Conservation (phyloP, 2,329 filamentous ascomycete species). For the Chalaropsis ovoidea region DNA sequence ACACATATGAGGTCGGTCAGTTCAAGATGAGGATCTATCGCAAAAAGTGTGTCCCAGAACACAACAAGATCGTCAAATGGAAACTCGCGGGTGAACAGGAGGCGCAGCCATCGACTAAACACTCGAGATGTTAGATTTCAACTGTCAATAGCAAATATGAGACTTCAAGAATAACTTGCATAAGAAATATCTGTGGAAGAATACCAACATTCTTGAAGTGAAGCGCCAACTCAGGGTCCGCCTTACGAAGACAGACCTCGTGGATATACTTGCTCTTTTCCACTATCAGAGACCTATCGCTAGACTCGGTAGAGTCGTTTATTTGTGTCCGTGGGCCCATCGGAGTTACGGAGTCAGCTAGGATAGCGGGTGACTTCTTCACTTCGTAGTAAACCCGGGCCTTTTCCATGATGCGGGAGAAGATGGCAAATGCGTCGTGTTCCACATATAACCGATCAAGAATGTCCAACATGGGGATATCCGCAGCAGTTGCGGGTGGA, state of each 20-base stretch:
- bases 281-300: slow-evolving; percentile 59
- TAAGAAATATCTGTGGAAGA: slow-evolving; percentile 91
- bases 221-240: slow-evolving; percentile 71
- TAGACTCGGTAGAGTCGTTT: background rate
- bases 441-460: slow-evolving; percentile 68
- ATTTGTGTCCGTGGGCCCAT: slow-evolving; percentile 30
- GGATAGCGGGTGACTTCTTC: background rate
- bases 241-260: slow-evolving; percentile 62
- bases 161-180: slow-evolving; percentile 46
- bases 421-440: slow-evolving; percentile 81
- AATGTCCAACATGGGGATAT: slow-evolving; percentile 47
- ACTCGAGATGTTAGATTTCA: background rate
- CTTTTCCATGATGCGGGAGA: slow-evolving; percentile 76
- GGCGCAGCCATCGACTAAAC: slow-evolving; percentile 74
- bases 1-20: slow-evolving; percentile 86
- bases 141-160: background rate
- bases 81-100: slow-evolving; percentile 89
- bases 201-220: slow-evolving; percentile 79
- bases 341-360: background rate
- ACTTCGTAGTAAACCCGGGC: slow-evolving; percentile 82
- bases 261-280: slow-evolving; percentile 80
- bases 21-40: slow-evolving; percentile 68
- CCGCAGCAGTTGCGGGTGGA: slow-evolving; percentile 27
- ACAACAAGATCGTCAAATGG: slow-evolving; percentile 72
- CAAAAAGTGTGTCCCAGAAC: slow-evolving; percentile 87